Base-by-base conservation (phyloP, 2,329 filamentous ascomycete genomes). In the Pestalotiopsis sp. region DNA sequence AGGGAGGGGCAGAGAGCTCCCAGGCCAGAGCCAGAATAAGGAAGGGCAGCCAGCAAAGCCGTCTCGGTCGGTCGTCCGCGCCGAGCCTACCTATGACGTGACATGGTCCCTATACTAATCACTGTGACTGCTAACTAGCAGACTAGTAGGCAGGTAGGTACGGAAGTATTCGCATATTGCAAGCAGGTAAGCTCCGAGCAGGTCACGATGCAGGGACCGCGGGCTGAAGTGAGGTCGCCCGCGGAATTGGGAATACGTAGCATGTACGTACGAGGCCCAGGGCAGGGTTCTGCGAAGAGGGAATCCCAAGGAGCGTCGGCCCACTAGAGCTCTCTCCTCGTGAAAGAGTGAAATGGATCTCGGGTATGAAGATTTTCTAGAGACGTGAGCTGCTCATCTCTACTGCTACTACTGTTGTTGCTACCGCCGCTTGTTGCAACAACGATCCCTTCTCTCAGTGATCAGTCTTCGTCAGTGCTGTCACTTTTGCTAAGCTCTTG, bases 151-250 rank as follows among this genome's bases (percentile, higher is more conserved):
- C 9, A 36, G 7, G 31, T 36, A 36, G 31, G 31, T 36, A 36
- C 31, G 31, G 31, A 36, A 52, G 45, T 52, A 52, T 52, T 20
- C 45, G 31, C 45, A 52, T 52, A 52, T 52, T 23, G 45, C 45
- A 52, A 52, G 45, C 45, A n/a, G 11, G 45, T 20, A 52, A 52
- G 45, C 45, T 52, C 45, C 45, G 45, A 52, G 2, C 5, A 36
- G 59, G 36, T 39, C 41, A 38, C 39, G 49, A 65, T 65, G 63
- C 63, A 65, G 63, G 63, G 63, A 65, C 63, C 63, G 63, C 41
- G 25, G 63, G 63, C 20, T 57, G 63, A 58, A n/a, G 49, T 36
- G 31, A 36, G 31, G 31, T 7, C 31, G 23, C n/a, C 38, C 61
- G 61, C n/a, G 39, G 31, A 55, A n/a, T 25, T 36, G 49, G 41